Evolutionary conservation across 495 filamentous ascomycete genomes (phyloP).

Genomic region (Penicillium simplicissimum): DNA sequence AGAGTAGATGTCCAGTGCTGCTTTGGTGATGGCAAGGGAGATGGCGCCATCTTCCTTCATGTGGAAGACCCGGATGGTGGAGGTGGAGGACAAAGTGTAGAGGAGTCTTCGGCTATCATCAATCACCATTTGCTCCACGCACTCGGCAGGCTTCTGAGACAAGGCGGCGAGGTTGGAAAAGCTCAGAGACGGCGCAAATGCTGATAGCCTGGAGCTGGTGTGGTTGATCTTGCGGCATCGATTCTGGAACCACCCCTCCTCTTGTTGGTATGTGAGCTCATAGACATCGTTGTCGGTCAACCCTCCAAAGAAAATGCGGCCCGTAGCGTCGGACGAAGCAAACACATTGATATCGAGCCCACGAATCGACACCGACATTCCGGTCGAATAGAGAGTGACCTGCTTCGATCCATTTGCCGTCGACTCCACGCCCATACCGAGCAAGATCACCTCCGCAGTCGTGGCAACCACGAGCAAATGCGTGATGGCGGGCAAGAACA

Average conservation of each 20-base stretch:
- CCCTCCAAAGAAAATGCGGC: slow-evolving; percentile 92
- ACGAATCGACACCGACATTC: slow-evolving; percentile 71
- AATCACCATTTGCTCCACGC: slow-evolving; percentile 72
- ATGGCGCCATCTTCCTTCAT: slow-evolving; percentile 59
- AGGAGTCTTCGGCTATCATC: slow-evolving; percentile 86
- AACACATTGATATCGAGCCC: slow-evolving; percentile 74
- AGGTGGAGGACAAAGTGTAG: slow-evolving; percentile 84
- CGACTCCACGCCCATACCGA: slow-evolving; percentile 69
- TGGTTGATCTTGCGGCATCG: slow-evolving; percentile 83
- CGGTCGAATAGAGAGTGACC: slow-evolving; percentile 78
- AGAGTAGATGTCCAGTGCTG: slow-evolving; percentile 53
- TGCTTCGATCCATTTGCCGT: slow-evolving; percentile 63
- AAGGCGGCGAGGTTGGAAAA: slow-evolving; percentile 41
- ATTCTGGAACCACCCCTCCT: slow-evolving; percentile 92
- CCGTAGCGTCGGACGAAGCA: slow-evolving; percentile 70
- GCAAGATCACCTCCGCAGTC: slow-evolving; percentile 73
- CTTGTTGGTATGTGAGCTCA: slow-evolving; percentile 92
- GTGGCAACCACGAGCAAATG: slow-evolving; percentile 90
- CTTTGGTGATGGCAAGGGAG: slow-evolving; percentile 56
- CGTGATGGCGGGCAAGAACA: slow-evolving; percentile 81
- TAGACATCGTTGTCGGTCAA: slow-evolving; percentile 79
- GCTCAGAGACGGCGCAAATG: slow-evolving; percentile 61
- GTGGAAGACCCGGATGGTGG: slow-evolving; percentile 84
- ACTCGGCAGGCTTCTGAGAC: slow-evolving; percentile 52
- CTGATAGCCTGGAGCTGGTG: slow-evolving; percentile 70